Evolutionary conservation across 2,329 filamentous ascomycete species (phyloP).

Genomic region (Alternaria sp.): DNA sequence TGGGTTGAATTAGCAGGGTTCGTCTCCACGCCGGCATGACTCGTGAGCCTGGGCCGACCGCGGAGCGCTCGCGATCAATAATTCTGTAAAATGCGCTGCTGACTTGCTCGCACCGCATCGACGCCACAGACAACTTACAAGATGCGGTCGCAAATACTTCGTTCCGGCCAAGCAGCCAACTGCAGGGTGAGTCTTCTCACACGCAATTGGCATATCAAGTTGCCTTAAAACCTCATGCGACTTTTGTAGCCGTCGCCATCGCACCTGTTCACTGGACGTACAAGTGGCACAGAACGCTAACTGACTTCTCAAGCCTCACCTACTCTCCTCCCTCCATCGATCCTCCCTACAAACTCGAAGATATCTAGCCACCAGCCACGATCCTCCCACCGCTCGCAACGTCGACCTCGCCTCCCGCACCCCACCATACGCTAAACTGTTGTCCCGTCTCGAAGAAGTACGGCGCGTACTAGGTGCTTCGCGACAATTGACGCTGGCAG

Average conservation of each 20-base stretch:
- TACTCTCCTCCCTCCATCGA: slow-evolving; percentile 32
- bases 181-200: slow-evolving; percentile 40
- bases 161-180: slow-evolving; percentile 43
- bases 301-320: slow-evolving; percentile 32
- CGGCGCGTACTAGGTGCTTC: slow-evolving; percentile 72
- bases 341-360: slow-evolving; percentile 30
- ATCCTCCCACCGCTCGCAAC: slow-evolving; percentile 36
- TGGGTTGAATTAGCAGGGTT: slow-evolving; percentile 31
- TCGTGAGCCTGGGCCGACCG: slow-evolving; percentile 22
- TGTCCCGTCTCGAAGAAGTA: slow-evolving; percentile 79
- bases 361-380: slow-evolving; percentile 47
- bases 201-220: neutral
- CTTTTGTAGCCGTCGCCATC: slow-evolving; percentile 7
- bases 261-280: slow-evolving; percentile 1
- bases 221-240: neutral
- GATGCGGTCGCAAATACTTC: slow-evolving; percentile 49
- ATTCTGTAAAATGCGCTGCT: slow-evolving; percentile 20
- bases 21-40: slow-evolving; percentile 22
- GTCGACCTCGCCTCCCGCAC: slow-evolving; percentile 63
- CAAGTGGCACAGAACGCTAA: slow-evolving; percentile 10
- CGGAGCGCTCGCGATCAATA: slow-evolving; percentile 16
- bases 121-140: slow-evolving; percentile 32
- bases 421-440: slow-evolving; percentile 83
- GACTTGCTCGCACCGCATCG: slow-evolving; percentile 27
- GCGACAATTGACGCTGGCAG: slow-evolving; percentile 80